A percentile compares a stretch with the other conserved stretches of the same genome.
Conservation (phyloP, 768 basidiomycete species). For the Ramaria rubella region DNA sequence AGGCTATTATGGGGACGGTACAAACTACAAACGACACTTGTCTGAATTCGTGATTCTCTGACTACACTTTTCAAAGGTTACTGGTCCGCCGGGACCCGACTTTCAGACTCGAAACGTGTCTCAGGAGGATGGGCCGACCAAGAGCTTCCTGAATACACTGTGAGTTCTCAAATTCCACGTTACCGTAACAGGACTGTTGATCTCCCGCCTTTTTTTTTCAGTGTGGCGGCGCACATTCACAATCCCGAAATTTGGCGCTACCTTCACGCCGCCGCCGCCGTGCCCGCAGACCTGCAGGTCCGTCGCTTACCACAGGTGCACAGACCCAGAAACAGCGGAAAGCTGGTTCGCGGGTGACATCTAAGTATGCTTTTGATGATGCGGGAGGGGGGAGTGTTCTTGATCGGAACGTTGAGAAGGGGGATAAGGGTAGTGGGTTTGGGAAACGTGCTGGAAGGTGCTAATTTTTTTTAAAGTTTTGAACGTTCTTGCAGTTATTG, state of each 20-base stretch:
- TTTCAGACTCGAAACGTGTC: conserved; percentile 56
- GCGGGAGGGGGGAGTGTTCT: conserved; percentile 48
- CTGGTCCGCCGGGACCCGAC: conserved; percentile 72
- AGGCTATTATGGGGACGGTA: conserved; percentile 83
- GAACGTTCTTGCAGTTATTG: not conserved
- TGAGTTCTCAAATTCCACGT: conserved; percentile 22
- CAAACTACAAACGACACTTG: not conserved
- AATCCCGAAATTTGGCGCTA: conserved; percentile 45
- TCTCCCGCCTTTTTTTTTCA: conserved; percentile 24
- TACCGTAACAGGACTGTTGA: not conserved
- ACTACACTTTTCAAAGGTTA: conserved; percentile 42
- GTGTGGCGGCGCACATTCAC: conserved; percentile 77
- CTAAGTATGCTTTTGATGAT: conserved; percentile 46
- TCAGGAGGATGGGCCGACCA: conserved; percentile 47
- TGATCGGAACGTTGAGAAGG: conserved; percentile 34
- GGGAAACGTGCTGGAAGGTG: conserved; percentile 50
- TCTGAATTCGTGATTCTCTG: not conserved
- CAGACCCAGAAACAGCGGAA: conserved; percentile 66
- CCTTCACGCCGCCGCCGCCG: conserved; percentile 35
- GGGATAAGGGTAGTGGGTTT: conserved; percentile 50
- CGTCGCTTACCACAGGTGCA: conserved; percentile 51
- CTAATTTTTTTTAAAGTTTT: not conserved
- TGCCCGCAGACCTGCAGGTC: conserved; percentile 33
- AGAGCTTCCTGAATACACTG: conserved; percentile 75
- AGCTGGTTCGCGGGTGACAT: conserved; percentile 60